These are phyloP conservation scores for Boletus patriciae DNA, from an alignment of 768 basidiomycete species.

Conservation along the genomic window DNA sequence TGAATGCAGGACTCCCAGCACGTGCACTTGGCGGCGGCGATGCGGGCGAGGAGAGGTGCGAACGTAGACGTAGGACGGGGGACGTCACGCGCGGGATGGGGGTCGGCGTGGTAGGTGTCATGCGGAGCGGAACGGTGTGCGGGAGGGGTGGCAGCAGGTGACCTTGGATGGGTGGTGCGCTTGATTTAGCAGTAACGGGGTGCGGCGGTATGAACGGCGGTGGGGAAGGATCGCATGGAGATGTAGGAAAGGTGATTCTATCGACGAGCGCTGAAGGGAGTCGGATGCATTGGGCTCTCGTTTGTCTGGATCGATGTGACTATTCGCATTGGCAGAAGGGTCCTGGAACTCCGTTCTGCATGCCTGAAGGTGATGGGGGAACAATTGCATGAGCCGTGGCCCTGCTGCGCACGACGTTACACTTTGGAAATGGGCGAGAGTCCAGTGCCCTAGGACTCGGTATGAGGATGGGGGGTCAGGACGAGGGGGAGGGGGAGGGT, in stretches of 20 bases:
- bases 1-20: conserved; percentile 27
- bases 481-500: conserved; percentile 28
- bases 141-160: conserved; percentile 22
- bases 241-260: conserved; percentile 22
- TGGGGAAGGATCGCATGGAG: conserved; percentile 1
- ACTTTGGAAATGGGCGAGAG: conserved; percentile 55
- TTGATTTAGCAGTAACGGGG: conserved; percentile 11
- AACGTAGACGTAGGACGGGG: conserved; percentile 36
- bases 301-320: conserved; percentile 9
- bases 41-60: conserved; percentile 24
- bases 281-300: conserved; percentile 9
- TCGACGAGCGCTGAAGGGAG: conserved; percentile 17
- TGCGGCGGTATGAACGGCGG: not conserved
- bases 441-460: conserved; percentile 9
- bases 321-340: not conserved
- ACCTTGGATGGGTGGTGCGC: not conserved
- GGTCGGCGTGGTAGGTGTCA: conserved; percentile 22
- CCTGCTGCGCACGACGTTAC: conserved; percentile 40
- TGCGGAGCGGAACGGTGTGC: conserved; percentile 20
- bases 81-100: conserved; percentile 28
- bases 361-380: not conserved
- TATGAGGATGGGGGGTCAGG: conserved; percentile 23
- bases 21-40: conserved; percentile 34
- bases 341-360: conserved; percentile 9
- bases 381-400: conserved; percentile 12